These are phyloP conservation scores for Tricholomella constricta DNA, from an alignment of 768 basidiomycete species.

Conservation along the genomic window DNA sequence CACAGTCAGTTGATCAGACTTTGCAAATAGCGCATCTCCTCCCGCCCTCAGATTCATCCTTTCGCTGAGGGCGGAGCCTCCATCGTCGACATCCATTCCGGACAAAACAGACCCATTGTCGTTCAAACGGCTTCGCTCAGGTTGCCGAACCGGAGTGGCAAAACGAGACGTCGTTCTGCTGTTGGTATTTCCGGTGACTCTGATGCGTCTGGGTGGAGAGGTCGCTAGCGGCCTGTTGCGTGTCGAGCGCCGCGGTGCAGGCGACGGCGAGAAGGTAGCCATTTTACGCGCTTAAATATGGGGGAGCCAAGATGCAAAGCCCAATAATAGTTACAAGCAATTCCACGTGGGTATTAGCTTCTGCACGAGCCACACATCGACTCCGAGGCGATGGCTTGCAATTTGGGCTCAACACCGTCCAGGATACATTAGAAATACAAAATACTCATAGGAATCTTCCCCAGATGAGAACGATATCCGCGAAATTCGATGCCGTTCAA, in stretches of 20 bases:
- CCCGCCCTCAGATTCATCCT: slow-evolving; percentile 33
- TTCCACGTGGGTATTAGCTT: not conserved
- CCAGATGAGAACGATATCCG: no score
- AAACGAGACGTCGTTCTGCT: slow-evolving; percentile 40
- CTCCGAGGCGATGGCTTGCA: no score
- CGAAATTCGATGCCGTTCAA: no score
- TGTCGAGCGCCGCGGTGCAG: slow-evolving; percentile 57
- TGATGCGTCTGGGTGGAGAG: slow-evolving; percentile 33
- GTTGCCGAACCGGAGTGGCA: slow-evolving; percentile 39
- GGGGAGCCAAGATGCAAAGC: not conserved
- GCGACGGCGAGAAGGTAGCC: slow-evolving; percentile 65
- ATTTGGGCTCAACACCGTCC: no score
- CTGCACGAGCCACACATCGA: no score
- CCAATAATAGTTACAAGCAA: slow-evolving; percentile 11
- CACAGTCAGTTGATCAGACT: slow-evolving; percentile 69
- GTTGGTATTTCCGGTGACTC: slow-evolving; percentile 23
- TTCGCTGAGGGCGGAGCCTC: slow-evolving; percentile 40
- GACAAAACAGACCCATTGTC: slow-evolving; percentile 49
- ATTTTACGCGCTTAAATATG: slow-evolving; percentile 29
- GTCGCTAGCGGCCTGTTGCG: slow-evolving; percentile 30
- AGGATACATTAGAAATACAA: no score
- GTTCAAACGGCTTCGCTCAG: slow-evolving; percentile 18
- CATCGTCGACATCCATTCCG: slow-evolving; percentile 71
- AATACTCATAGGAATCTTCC: no score
- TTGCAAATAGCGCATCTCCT: slow-evolving; percentile 60